Evolutionary conservation across 2,329 filamentous ascomycete species (phyloP), one percentile per base, ranked within the genome.

Genomic region (Pseudocercospora ulei): DNA sequence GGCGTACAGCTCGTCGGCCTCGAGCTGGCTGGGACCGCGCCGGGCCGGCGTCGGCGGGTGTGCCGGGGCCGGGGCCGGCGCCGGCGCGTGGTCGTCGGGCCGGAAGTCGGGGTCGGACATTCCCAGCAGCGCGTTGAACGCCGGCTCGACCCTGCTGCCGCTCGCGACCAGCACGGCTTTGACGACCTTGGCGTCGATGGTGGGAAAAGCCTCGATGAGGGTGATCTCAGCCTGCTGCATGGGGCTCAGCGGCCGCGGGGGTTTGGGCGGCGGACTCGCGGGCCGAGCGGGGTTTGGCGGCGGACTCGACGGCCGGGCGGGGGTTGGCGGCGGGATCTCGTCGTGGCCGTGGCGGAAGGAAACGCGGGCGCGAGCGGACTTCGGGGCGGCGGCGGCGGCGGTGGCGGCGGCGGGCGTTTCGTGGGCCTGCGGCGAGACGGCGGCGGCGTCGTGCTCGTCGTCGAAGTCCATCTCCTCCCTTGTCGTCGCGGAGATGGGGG

Each of bases 131-230:
- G 90, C 90, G 65, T 95, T 90, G 66, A 98, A 98, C 8, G 90
- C 88, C 19, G 85, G 82, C 62, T 98, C 90, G 31, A 96, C 78
- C 55, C 80, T 77, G 43, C 87, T 88, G 42, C 78, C 73, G 60
- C 90, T 96, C 8, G 90, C 90, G 14, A 75, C 72, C 48, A 98
- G 66, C 0, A 98, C 82, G 18, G 90, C 90, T 62, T 80, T 93
- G 61, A 98, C 75, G 30, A 98, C 81, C 28, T 76, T 62, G 5
- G 66, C 60, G 38, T 98, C 90, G 44, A 95, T 82, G 39, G 68
- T 73, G 0, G 90, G 90, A 55, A 98, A 98, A 0, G 90, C 90
- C 62, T 98, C 90, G 61, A 84, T 88, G 39, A 98, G 70, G 3
- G 86, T 95, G 54, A 76, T 75, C 63, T 88, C 81, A 31, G 85